These are phyloP conservation scores for Helotiales sp. DNA, from an alignment of 2,329 filamentous ascomycete genomes.

Conservation along the genomic window DNA sequence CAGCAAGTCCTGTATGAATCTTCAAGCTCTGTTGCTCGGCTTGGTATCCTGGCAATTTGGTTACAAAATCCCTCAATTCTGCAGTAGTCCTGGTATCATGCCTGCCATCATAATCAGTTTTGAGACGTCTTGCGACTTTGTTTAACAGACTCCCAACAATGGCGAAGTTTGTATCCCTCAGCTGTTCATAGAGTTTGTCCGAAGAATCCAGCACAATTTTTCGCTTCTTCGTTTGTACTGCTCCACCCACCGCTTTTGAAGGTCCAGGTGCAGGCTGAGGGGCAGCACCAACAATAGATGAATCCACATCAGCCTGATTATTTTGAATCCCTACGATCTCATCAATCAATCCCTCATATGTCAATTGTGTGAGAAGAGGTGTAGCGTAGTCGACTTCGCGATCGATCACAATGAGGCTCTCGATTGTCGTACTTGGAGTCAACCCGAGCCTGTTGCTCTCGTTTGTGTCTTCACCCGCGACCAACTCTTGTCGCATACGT, in stretches of 20 bases:
- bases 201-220: constrained; percentile 89
- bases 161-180: constrained; percentile 93
- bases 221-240: constrained; percentile 73
- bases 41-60: constrained; percentile 88
- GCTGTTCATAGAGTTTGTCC: constrained; percentile 84
- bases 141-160: constrained; percentile 89
- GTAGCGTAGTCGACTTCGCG: constrained; percentile 94
- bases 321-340: constrained; percentile 91
- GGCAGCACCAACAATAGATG: constrained; percentile 81
- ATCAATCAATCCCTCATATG: constrained; percentile 94
- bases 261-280: constrained; percentile 60
- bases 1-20: constrained; percentile 87
- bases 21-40: constrained; percentile 93
- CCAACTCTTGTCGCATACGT: constrained; percentile 88
- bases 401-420: constrained; percentile 93
- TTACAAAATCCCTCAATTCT: constrained; percentile 94
- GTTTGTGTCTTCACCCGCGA: constrained; percentile 75
- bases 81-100: constrained; percentile 86
- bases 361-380: constrained; percentile 88
- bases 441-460: constrained; percentile 68
- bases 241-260: constrained; percentile 60
- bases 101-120: constrained; percentile 85
- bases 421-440: constrained; percentile 83
- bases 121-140: constrained; percentile 84
- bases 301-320: constrained; percentile 92